phyloP scores from a whole-genome alignment of 1,284 basidiomycete genomes.

The Hypsizygus ulmarius region DNA sequence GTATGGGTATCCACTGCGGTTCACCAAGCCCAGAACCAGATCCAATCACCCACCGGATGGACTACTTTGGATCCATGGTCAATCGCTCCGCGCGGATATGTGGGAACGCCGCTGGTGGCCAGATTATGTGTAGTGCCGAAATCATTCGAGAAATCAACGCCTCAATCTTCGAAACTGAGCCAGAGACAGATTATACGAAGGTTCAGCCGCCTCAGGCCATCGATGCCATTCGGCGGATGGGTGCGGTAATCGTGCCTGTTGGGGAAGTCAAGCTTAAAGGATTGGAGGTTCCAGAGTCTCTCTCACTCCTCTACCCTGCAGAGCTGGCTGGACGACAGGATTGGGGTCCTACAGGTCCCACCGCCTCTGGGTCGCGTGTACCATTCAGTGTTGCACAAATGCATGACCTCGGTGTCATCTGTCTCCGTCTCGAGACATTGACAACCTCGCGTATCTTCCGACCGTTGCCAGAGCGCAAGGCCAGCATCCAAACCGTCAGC shows the following conservation, averaged over 20 bases:
- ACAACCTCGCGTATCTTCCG: slow-evolving; percentile 66
- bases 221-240: slow-evolving; percentile 74
- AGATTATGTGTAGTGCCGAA: slow-evolving; percentile 92
- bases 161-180: slow-evolving; percentile 52
- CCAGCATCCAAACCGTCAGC: slow-evolving; percentile 40
- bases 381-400: slow-evolving; percentile 79
- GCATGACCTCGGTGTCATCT: slow-evolving; percentile 72
- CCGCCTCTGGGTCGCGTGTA: slow-evolving; percentile 51
- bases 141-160: slow-evolving; percentile 83
- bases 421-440: slow-evolving; percentile 82
- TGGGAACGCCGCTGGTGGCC: slow-evolving; percentile 86
- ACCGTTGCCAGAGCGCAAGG: slow-evolving; percentile 45
- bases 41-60: slow-evolving; percentile 95
- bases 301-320: slow-evolving; percentile 84
- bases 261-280: slow-evolving; percentile 95
- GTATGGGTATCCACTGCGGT: slow-evolving; percentile 98
- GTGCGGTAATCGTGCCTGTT: slow-evolving; percentile 71
- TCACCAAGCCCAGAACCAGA: slow-evolving; percentile 90
- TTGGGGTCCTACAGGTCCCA: slow-evolving; percentile 42
- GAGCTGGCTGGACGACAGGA: slow-evolving; percentile 75
- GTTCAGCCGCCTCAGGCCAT: slow-evolving; percentile 56
- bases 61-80: slow-evolving; percentile 94
- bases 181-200: slow-evolving; percentile 56
- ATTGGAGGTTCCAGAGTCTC: slow-evolving; percentile 84
- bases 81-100: slow-evolving; percentile 90